phyloP scores from a whole-genome alignment of 495 filamentous ascomycete genomes.

The Poronia punctata region DNA sequence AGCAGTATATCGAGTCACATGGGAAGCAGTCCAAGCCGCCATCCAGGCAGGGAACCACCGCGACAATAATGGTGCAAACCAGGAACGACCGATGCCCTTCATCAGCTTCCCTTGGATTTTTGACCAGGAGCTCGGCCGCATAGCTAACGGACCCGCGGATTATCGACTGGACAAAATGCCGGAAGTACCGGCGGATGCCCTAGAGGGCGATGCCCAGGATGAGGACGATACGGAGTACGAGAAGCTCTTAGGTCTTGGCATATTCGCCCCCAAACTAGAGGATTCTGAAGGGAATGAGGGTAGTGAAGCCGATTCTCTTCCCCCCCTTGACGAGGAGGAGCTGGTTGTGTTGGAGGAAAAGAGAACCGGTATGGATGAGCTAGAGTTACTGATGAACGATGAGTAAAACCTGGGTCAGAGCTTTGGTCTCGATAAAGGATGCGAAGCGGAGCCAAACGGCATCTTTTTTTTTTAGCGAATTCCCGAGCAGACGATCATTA shows the following conservation, averaged over 20 bases:
- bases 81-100: constrained; percentile 61
- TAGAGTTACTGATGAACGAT: constrained; percentile 4
- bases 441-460: too few relatives aligned
- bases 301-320: neutral
- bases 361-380: constrained; percentile 14
- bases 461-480: too few relatives aligned
- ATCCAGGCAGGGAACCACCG: constrained; percentile 37
- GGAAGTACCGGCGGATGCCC: constrained; percentile 5
- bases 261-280: neutral
- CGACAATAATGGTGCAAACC: constrained; percentile 6
- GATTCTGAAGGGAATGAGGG: constrained; percentile 3
- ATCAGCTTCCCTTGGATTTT: constrained; percentile 97
- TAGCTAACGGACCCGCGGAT: constrained; percentile 42
- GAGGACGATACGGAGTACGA: constrained; percentile 22
- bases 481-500: too few relatives aligned
- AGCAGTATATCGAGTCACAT: constrained; percentile 82
- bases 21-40: constrained; percentile 55
- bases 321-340: constrained; percentile 7
- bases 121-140: constrained; percentile 58
- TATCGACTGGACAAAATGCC: constrained; percentile 17
- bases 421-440: too few relatives aligned
- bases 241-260: constrained; percentile 5
- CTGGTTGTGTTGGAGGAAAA: constrained; percentile 14
- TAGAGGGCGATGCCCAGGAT: constrained; percentile 8
- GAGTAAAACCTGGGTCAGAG: neutral